Evolutionary conservation across 352 stramenopile genomes (phyloP).

Genomic region (Globisporangium parvum): DNA sequence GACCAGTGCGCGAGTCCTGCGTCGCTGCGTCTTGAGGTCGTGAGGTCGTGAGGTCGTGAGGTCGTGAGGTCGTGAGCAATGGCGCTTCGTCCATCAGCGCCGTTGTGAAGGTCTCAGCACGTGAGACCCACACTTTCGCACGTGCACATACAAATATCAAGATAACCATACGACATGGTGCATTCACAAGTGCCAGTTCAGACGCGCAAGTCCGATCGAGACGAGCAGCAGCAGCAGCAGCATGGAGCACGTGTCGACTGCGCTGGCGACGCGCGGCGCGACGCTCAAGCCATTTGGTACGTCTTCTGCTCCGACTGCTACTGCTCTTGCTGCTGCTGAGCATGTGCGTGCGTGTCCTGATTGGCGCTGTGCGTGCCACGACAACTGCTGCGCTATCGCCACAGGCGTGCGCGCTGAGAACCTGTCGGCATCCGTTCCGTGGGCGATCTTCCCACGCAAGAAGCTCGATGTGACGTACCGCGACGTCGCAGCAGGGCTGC

Average conservation of each 20-base stretch:
- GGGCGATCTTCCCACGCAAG: slow-evolving; percentile 78
- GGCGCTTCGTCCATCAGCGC: too few relatives aligned
- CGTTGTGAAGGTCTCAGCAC: background rate
- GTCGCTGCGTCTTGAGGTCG: too few relatives aligned
- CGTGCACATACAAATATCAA: background rate
- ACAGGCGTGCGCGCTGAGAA: slow-evolving; percentile 41
- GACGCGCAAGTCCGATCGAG: background rate
- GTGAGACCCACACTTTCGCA: too few relatives aligned
- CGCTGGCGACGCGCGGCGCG: slow-evolving; percentile 3
- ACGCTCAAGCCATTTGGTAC: slow-evolving; percentile 39
- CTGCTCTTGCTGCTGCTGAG: background rate
- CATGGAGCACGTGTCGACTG: background rate
- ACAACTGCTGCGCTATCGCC: background rate
- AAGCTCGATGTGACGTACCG: slow-evolving; percentile 76
- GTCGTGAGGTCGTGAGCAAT: too few relatives aligned
- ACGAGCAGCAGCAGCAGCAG: background rate
- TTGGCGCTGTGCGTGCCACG: background rate
- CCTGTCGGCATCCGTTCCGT: slow-evolving; percentile 51
- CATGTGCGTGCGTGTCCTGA: background rate
- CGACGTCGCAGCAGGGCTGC: slow-evolving; percentile 53
- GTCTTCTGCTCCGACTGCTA: background rate
- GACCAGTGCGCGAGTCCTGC: too few relatives aligned
- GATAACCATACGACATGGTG: background rate
- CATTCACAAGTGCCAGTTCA: background rate
- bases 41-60: too few relatives aligned